phyloP scores from a whole-genome alignment of 257 asterid species.

The Osmanthus fragrans region DNA sequence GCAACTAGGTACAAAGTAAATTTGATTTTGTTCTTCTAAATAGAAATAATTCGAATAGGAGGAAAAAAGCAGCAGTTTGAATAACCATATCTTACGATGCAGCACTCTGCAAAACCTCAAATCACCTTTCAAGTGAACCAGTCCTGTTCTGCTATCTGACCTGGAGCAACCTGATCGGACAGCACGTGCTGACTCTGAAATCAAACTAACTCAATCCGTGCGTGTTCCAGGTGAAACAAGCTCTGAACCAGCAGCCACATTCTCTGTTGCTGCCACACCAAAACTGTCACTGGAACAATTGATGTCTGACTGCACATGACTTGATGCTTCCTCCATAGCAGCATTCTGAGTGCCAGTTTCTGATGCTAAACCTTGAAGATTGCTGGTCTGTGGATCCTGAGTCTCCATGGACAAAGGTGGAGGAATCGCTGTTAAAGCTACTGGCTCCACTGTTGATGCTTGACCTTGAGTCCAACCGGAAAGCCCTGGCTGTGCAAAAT shows the following conservation, averaged over 20 bases:
- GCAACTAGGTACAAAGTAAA: neutral
- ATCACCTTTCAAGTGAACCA: neutral
- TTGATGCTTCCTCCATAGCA: slow-evolving; percentile 7
- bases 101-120: neutral
- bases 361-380: slow-evolving; percentile 19
- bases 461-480: slow-evolving; percentile 26
- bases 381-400: neutral
- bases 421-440: slow-evolving; percentile 9
- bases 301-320: neutral
- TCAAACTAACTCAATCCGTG: slow-evolving; percentile 1
- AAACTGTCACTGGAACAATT: neutral
- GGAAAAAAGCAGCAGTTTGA: neutral
- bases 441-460: slow-evolving; percentile 13
- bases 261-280: slow-evolving; percentile 12
- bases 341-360: slow-evolving; percentile 12
- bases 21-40: neutral
- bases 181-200: neutral
- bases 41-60: neutral
- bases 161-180: neutral
- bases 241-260: slow-evolving; percentile 5
- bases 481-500: slow-evolving; percentile 26
- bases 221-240: slow-evolving; percentile 13
- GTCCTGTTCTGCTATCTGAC: neutral
- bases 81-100: neutral
- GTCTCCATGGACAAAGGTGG: neutral